phyloP scores from a whole-genome alignment of 768 basidiomycete species.

The Austroboletus eburneus region DNA sequence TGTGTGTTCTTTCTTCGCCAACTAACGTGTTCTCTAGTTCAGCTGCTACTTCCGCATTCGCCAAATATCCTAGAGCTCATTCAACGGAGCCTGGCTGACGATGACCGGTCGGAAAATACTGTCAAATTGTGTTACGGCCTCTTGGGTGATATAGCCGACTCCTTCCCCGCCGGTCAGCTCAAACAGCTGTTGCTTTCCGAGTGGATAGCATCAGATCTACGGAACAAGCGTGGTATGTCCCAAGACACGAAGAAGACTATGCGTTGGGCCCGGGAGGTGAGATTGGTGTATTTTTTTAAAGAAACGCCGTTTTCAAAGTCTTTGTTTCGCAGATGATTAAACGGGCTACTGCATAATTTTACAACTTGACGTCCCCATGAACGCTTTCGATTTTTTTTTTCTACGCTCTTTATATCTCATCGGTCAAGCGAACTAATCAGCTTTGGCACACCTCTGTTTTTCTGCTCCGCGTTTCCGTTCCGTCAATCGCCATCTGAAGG shows the following conservation, averaged over 20 bases:
- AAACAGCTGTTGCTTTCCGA: constrained; percentile 73
- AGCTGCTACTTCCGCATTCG: constrained; percentile 60
- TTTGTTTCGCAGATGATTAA: constrained; percentile 61
- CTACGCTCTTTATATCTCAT: constrained; percentile 29
- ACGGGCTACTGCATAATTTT: constrained; percentile 65
- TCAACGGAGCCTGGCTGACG: constrained; percentile 71
- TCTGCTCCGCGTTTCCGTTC: constrained; percentile 13
- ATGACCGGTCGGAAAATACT: constrained; percentile 78
- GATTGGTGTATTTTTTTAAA: constrained; percentile 14
- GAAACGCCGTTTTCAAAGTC: neutral
- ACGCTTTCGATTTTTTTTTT: constrained; percentile 30
- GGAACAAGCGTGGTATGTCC: constrained; percentile 68
- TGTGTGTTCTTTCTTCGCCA: neutral
- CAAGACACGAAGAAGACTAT: constrained; percentile 82
- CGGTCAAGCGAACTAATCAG: constrained; percentile 49
- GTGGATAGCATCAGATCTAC: constrained; percentile 74
- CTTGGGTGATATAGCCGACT: constrained; percentile 89
- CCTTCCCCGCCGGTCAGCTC: constrained; percentile 76
- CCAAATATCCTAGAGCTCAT: constrained; percentile 75
- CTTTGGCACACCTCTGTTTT: constrained; percentile 15
- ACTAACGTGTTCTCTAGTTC: constrained; percentile 5
- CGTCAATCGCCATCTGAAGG: constrained; percentile 63
- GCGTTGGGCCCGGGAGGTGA: constrained; percentile 91
- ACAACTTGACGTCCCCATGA: constrained; percentile 10
- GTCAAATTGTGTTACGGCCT: constrained; percentile 78